These are phyloP conservation scores for Pholiota adiposa DNA, from an alignment of 1,284 basidiomycete genomes.

Conservation along the genomic window DNA sequence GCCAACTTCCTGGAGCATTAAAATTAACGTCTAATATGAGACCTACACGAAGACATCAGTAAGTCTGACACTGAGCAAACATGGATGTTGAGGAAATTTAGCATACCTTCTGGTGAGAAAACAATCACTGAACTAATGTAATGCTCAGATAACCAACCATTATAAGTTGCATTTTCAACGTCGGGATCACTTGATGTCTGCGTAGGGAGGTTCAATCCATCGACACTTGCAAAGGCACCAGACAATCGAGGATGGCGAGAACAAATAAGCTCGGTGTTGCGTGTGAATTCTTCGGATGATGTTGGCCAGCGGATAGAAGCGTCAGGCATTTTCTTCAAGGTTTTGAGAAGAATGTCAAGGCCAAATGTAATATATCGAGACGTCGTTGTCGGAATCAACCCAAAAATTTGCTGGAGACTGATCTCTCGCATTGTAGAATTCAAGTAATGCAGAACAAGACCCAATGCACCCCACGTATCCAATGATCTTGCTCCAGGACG, in stretches of 20 bases:
- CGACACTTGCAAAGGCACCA: conserved; percentile 45
- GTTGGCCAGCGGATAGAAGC: conserved; percentile 39
- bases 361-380: conserved; percentile 41
- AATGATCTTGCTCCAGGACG: conserved; percentile 39
- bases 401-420: conserved; percentile 43
- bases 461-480: conserved; percentile 50
- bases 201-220: conserved; percentile 35
- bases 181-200: conserved; percentile 39
- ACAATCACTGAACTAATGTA: conserved; percentile 37
- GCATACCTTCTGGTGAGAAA: conserved; percentile 39
- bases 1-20: conserved; percentile 54
- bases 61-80: background rate
- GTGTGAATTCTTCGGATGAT: conserved; percentile 31
- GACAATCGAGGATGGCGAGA: conserved; percentile 39
- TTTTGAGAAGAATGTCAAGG: conserved; percentile 34
- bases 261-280: conserved; percentile 33
- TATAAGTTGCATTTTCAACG: conserved; percentile 52
- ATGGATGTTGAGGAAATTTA: background rate
- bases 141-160: conserved; percentile 50
- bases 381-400: conserved; percentile 34
- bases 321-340: conserved; percentile 36
- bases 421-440: conserved; percentile 43
- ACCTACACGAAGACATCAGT: conserved; percentile 26
- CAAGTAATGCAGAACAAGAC: conserved; percentile 49
- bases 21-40: conserved; percentile 36